Conservation (phyloP, 495 filamentous ascomycete species). For the Aspergillus ellipticus region DNA sequence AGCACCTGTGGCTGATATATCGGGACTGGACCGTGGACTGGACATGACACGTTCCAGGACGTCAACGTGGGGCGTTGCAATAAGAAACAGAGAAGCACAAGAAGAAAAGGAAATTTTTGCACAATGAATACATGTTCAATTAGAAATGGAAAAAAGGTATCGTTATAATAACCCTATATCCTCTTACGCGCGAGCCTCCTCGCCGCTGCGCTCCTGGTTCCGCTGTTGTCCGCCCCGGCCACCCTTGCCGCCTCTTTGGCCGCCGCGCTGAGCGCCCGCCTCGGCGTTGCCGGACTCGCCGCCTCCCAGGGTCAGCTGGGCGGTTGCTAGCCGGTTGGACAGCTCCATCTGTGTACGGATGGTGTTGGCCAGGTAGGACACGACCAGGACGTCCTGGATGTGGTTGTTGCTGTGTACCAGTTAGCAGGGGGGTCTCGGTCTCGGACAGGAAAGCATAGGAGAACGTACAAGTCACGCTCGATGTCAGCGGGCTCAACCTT, state of each 20-base stretch:
- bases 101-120: constrained; percentile 13
- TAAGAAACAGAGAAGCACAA: constrained; percentile 9
- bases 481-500: constrained; percentile 88
- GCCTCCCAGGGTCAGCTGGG: constrained; percentile 64
- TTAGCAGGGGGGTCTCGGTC: constrained; percentile 43
- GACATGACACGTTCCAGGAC: constrained; percentile 8
- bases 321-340: constrained; percentile 86
- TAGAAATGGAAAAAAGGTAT: constrained; percentile 25
- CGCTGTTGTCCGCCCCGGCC: constrained; percentile 47
- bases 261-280: constrained; percentile 35
- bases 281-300: constrained; percentile 40
- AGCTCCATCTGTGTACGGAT: constrained; percentile 99
- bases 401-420: constrained; percentile 75
- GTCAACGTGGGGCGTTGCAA: not conserved
- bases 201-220: constrained; percentile 23
- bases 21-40: constrained; percentile 3
- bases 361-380: constrained; percentile 95
- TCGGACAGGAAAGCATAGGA: not conserved
- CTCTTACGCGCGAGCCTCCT: constrained; percentile 43
- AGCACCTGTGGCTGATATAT: not conserved
- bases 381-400: constrained; percentile 95
- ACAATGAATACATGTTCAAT: constrained; percentile 17
- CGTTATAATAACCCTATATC: constrained; percentile 15
- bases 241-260: constrained; percentile 48
- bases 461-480: constrained; percentile 83